Percentiles rank a stretch among this genome's conserved stretches.
Conservation (phyloP, 345 rosid genomes). For the Acer saccharum region DNA sequence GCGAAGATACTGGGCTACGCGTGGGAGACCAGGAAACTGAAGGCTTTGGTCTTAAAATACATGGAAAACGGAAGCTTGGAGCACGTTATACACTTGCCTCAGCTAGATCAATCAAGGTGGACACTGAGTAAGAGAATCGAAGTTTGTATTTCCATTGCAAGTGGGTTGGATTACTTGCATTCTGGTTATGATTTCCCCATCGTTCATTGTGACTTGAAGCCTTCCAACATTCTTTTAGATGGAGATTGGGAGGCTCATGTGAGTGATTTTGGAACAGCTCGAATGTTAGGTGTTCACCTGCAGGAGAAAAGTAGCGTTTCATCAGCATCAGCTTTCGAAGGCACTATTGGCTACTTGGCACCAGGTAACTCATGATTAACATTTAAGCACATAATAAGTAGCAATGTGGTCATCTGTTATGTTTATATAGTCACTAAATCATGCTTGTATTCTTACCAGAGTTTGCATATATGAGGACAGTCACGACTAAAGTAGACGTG, state of each 20-base stretch:
- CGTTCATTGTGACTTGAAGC: constrained; percentile 89
- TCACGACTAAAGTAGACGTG: constrained; percentile 78
- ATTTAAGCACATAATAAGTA: neutral
- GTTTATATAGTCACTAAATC: neutral
- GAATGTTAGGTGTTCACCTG: constrained; percentile 62
- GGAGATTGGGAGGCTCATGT: constrained; percentile 67
- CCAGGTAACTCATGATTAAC: constrained; percentile 56
- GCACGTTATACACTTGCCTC: constrained; percentile 46
- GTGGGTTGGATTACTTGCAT: constrained; percentile 76
- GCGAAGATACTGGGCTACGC: constrained; percentile 83
- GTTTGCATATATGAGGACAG: constrained; percentile 80
- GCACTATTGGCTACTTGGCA: constrained; percentile 92
- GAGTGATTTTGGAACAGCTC: constrained; percentile 96
- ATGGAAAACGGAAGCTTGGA: constrained; percentile 89
- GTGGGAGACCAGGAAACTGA: constrained; percentile 82
- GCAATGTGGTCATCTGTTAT: neutral
- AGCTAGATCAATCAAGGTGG: constrained; percentile 39
- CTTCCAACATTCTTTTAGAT: constrained; percentile 77
- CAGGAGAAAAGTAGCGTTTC: constrained; percentile 52
- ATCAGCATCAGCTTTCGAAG: constrained; percentile 65
- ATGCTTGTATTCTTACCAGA: constrained; percentile 40
- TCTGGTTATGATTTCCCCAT: constrained; percentile 72
- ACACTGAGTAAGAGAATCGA: constrained; percentile 50
- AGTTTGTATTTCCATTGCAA: constrained; percentile 58
- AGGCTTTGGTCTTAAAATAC: constrained; percentile 72